Base-by-base conservation (phyloP, 2,329 filamentous ascomycete genomes). In the Periglandula ipomoeae region DNA sequence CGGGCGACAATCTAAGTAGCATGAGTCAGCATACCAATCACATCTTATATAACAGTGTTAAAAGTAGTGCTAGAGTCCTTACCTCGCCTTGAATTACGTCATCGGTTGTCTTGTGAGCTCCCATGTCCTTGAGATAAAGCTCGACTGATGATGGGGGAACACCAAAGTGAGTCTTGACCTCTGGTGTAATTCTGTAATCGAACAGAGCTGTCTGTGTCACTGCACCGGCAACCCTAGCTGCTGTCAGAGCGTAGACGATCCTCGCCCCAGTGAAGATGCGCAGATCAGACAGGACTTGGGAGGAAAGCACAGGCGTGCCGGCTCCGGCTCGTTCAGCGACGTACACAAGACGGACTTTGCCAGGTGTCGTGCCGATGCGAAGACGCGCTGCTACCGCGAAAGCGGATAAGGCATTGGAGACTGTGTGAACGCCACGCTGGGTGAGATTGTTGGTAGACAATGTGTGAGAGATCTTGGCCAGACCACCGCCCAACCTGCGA, bases 151-250 rank as follows among this genome's bases (percentile, higher is more conserved):
- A 87, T 37, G 93, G 62, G 2, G 91, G 90, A 9, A 85, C 74
- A 3, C 93, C 93, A 60, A 97, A 95, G 64, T 95, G 89, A 54
- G 62, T 58, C 45, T 58, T 54, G 46, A 54, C 56, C 39, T 65
- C 62, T 37, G 64, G 65, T 34, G 66, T 69, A 53, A 76, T 74
- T 55, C 91, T 75, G 65, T 97, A 97, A 63, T 97, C 91, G 61
- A 87, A 94, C 35, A 90, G 76, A 52, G 87, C 83, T 7, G 87
- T 95, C 69, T 97, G 91, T 1, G 85, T 74, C n/a, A 95, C 79
- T 1, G 90, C 85, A 34, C 93, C 93, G 2, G 90, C 91, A n/a
- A 97, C 87, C 52, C 81, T 79, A 22, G 88, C 73, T 1, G 86
- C 82, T 17, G 89, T 86, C 48, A 98, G 74, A 3, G 89, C 90